Evolutionary conservation across 169 alveolate genomes (phyloP).

Genomic region (Plasmodium ovale): DNA sequence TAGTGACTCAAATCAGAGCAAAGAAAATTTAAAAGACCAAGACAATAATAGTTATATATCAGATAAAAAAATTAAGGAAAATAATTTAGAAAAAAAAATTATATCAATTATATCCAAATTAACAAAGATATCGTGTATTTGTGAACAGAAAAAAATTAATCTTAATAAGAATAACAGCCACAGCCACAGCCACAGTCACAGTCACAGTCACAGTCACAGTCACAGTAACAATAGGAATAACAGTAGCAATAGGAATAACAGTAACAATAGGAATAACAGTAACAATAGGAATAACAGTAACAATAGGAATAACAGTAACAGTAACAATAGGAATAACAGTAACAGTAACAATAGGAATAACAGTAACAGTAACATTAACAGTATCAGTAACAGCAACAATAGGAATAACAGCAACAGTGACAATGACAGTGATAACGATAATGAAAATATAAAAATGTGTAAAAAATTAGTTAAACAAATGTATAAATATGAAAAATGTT

Average conservation of each 20-base stretch:
- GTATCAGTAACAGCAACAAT: not conserved
- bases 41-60: constrained; percentile 22
- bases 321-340: not conserved
- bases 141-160: constrained; percentile 43
- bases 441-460: constrained; percentile 11
- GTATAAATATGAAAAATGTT: constrained; percentile 73
- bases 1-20: constrained; percentile 25
- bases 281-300: not conserved
- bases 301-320: not conserved
- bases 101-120: constrained; percentile 63
- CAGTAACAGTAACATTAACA: not conserved
- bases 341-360: not conserved
- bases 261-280: constrained; percentile 2
- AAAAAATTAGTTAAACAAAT: constrained; percentile 53
- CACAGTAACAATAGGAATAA: constrained; percentile 1
- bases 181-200: not conserved
- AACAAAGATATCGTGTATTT: constrained; percentile 67
- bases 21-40: constrained; percentile 24
- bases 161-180: not conserved
- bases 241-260: not conserved
- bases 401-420: not conserved
- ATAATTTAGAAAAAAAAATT: constrained; percentile 47
- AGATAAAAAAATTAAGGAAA: constrained; percentile 34
- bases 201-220: not conserved
- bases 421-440: not conserved